These are phyloP conservation scores for apple (Malus domestica) DNA, from an alignment of 306 rosid genomes.

Conservation along the genomic window DNA sequence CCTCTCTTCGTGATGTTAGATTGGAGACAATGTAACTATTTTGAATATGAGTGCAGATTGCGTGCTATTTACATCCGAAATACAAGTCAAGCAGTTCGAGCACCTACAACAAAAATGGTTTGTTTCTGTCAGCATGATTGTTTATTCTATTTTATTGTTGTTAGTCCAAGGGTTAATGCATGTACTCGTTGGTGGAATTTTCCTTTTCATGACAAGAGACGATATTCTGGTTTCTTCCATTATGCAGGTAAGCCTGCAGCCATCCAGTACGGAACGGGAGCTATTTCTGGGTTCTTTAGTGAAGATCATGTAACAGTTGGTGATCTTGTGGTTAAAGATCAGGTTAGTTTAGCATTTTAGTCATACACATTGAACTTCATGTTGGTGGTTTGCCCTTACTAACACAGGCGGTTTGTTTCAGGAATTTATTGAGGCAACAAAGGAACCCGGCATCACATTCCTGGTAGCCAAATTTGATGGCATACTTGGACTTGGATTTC, in stretches of 20 bases:
- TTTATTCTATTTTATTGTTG: background rate
- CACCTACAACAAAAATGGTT: slow-evolving; percentile 48
- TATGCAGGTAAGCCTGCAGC: slow-evolving; percentile 41
- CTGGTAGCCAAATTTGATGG: slow-evolving; percentile 47
- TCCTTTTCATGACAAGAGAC: background rate
- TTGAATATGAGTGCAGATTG: slow-evolving; percentile 29
- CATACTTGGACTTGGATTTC: slow-evolving; percentile 49
- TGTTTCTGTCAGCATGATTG: background rate
- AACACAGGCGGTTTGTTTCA: background rate
- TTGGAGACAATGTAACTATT: background rate
- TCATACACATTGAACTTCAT: background rate
- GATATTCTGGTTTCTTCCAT: slow-evolving; percentile 1
- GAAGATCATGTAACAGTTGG: slow-evolving; percentile 44
- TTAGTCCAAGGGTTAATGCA: background rate
- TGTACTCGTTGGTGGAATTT: background rate
- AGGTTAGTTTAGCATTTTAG: slow-evolving; percentile 21
- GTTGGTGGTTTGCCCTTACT: background rate
- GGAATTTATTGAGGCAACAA: slow-evolving; percentile 58
- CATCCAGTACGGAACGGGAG: slow-evolving; percentile 52
- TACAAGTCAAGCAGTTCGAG: slow-evolving; percentile 41
- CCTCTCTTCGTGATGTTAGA: background rate
- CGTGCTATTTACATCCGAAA: slow-evolving; percentile 49
- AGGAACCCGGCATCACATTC: slow-evolving; percentile 45
- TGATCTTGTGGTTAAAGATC: slow-evolving; percentile 39
- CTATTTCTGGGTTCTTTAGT: slow-evolving; percentile 50